A percentile compares a stretch with the other conserved stretches of the same genome.
Evolutionary conservation across 257 asterid genomes (phyloP).

Genomic region (Euphrasia confusa): DNA sequence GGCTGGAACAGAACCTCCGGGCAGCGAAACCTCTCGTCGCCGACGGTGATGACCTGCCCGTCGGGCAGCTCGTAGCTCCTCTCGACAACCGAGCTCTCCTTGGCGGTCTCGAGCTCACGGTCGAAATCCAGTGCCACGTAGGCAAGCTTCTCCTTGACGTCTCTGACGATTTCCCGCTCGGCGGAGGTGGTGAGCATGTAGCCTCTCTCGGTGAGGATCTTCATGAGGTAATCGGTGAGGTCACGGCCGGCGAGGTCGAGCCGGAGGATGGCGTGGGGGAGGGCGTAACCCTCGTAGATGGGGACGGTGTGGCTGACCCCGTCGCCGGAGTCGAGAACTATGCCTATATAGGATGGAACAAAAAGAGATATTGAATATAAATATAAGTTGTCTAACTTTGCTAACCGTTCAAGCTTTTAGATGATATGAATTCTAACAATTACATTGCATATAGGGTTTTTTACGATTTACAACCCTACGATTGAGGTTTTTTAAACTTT

Average conservation of each 20-base stretch:
- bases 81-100: constrained; percentile 32
- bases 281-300: constrained; percentile 43
- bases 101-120: constrained; percentile 36
- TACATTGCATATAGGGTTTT: too few species aligned
- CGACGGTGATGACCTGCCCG: constrained; percentile 34
- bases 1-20: constrained; percentile 42
- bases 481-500: too few species aligned
- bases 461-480: too few species aligned
- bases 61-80: constrained; percentile 41
- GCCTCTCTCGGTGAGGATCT: constrained; percentile 36
- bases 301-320: constrained; percentile 46
- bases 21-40: constrained; percentile 44
- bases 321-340: constrained; percentile 39
- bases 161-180: constrained; percentile 42
- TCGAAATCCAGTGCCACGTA: constrained; percentile 41
- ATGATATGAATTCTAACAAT: too few species aligned
- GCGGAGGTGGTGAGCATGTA: constrained; percentile 37
- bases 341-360: constrained; percentile 26
- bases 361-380: neutral
- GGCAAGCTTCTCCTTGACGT: constrained; percentile 41
- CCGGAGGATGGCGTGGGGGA: constrained; percentile 42
- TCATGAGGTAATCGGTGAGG: constrained; percentile 43
- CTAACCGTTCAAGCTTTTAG: too few species aligned
- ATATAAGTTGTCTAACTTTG: too few species aligned
- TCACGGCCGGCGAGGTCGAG: constrained; percentile 48